Evolutionary conservation across 495 filamentous ascomycete species (phyloP).

Genomic region (Massariosphaeria phaeospora): DNA sequence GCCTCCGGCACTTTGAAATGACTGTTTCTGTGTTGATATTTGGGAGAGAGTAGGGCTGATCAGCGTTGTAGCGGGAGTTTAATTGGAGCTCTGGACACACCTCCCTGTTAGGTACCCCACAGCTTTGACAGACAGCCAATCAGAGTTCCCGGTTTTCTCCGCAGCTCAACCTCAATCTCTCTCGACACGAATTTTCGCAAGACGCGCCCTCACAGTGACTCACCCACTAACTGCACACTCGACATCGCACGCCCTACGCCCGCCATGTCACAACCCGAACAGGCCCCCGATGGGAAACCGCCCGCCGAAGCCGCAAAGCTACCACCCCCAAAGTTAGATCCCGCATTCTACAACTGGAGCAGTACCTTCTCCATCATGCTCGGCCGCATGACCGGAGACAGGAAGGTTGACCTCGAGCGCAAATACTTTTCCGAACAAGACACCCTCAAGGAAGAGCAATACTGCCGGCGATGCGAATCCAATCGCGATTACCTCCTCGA

Average conservation of each 20-base stretch:
- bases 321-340: constrained; percentile 26
- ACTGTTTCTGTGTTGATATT: constrained; percentile 6
- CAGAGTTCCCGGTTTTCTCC: constrained; percentile 1
- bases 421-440: constrained; percentile 65
- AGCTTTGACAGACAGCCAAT: background rate
- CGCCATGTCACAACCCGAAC: constrained; percentile 7
- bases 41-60: background rate
- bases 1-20: too few species aligned
- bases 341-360: constrained; percentile 55
- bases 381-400: constrained; percentile 57
- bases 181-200: constrained; percentile 1
- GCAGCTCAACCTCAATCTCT: constrained; percentile 2
- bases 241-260: constrained; percentile 7
- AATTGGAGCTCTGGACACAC: background rate
- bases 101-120: background rate
- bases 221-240: background rate
- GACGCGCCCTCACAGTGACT: constrained; percentile 12
- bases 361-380: constrained; percentile 76
- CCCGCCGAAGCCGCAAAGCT: constrained; percentile 3
- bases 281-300: constrained; percentile 6
- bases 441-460: constrained; percentile 57
- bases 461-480: constrained; percentile 73
- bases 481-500: constrained; percentile 73
- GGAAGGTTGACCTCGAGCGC: constrained; percentile 49
- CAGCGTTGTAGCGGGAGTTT: too few species aligned